Conservation (phyloP, 305 asterid genomes). For the Ilex paraguariensis region DNA sequence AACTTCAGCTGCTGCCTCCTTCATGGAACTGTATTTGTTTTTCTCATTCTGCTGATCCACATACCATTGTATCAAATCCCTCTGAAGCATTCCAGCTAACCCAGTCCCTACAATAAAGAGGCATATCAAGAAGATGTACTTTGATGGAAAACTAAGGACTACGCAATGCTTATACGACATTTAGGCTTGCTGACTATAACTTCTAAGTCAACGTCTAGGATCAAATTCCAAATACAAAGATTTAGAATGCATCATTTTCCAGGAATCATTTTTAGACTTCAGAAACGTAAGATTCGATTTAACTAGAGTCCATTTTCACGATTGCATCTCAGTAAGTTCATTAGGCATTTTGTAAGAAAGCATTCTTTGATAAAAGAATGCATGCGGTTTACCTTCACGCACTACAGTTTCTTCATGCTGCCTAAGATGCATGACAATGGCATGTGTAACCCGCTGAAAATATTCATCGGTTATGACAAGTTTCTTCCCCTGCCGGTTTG, state of each 20-base stretch:
- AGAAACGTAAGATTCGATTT: no score
- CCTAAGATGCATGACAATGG: constrained; percentile 40
- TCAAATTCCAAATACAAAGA: no score
- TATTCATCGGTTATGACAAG: constrained; percentile 72
- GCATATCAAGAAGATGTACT: no score
- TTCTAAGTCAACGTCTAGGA: no score
- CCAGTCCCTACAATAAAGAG: constrained; percentile 36
- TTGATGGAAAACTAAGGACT: no score
- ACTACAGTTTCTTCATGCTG: constrained; percentile 43
- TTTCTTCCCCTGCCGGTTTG: constrained; percentile 55
- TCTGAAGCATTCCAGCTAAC: constrained; percentile 81
- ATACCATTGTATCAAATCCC: constrained; percentile 85
- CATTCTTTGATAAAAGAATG: not conserved
- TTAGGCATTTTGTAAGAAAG: not conserved
- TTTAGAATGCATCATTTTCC: no score
- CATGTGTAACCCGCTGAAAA: constrained; percentile 70
- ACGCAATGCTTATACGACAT: no score
- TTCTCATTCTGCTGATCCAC: constrained; percentile 71
- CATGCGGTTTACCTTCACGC: constrained; percentile 32
- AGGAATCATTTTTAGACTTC: no score
- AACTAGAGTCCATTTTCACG: no score
- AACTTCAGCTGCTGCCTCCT: constrained; percentile 75
- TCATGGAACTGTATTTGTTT: constrained; percentile 54
- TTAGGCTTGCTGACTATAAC: no score
- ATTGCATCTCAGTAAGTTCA: no score